A percentile compares a stretch with the other conserved stretches of the same genome.
Conservation (phyloP, 495 filamentous ascomycete genomes). For the Penicillium crystallinum region DNA sequence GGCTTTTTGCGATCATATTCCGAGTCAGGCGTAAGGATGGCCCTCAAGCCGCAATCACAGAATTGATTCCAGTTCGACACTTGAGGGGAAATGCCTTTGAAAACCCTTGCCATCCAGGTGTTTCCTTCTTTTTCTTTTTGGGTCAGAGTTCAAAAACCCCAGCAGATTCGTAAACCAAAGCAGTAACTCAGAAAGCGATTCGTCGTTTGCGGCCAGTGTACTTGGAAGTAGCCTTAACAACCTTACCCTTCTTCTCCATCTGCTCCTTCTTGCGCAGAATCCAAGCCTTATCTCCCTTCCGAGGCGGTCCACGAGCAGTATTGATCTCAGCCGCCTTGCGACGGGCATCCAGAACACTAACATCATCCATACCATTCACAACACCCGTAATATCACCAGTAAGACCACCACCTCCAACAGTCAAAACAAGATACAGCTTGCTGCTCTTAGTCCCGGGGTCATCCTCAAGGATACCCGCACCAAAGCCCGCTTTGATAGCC, state of each 20-base stretch:
- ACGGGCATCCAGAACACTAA: slow-evolving; percentile 71
- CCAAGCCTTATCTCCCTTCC: slow-evolving; percentile 82
- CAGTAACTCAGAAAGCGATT: slow-evolving; percentile 44
- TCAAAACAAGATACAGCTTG: slow-evolving; percentile 91
- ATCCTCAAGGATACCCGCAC: slow-evolving; percentile 91
- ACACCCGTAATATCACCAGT: slow-evolving; percentile 80
- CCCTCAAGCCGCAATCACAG: not conserved
- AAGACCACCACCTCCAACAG: slow-evolving; percentile 75
- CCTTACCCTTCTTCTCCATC: slow-evolving; percentile 89
- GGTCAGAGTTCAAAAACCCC: not conserved
- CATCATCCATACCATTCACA: slow-evolving; percentile 79
- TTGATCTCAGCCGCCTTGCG: slow-evolving; percentile 44
- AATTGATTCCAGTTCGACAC: not conserved
- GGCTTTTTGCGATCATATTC: not conserved
- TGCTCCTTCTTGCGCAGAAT: slow-evolving; percentile 94
- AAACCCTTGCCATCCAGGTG: not conserved
- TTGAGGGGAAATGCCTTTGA: not conserved
- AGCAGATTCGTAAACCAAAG: not conserved
- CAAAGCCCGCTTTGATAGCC: slow-evolving; percentile 89
- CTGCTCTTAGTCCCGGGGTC: slow-evolving; percentile 91
- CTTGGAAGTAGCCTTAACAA: slow-evolving; percentile 83
- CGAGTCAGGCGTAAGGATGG: not conserved
- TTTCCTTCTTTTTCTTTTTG: not conserved
- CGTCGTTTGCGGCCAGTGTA: slow-evolving; percentile 87
- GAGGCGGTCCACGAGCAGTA: slow-evolving; percentile 46